Evolutionary conservation across 345 rosid species (phyloP).

Genomic region (Melaleuca quinquenervia): DNA sequence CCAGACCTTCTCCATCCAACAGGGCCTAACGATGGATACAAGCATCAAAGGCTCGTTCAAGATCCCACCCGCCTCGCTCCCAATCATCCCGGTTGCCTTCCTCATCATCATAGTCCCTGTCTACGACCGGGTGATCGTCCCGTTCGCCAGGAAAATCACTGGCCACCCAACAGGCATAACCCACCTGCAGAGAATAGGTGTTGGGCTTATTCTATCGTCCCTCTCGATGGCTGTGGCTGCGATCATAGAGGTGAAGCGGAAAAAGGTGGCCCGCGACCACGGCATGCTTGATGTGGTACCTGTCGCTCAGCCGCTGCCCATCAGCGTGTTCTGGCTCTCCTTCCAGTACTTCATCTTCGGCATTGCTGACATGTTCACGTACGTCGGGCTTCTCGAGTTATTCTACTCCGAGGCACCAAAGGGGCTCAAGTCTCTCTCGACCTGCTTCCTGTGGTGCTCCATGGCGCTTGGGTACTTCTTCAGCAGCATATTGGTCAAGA

Average conservation of each 20-base stretch:
- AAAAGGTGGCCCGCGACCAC: constrained; percentile 14
- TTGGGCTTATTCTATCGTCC: constrained; percentile 51
- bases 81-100: constrained; percentile 8
- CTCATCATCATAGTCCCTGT: constrained; percentile 39
- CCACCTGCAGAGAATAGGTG: constrained; percentile 44
- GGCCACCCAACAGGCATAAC: constrained; percentile 28
- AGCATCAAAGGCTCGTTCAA: constrained; percentile 25
- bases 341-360: constrained; percentile 66
- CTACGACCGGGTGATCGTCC: constrained; percentile 48
- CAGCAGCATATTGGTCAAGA: constrained; percentile 43
- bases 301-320: neutral
- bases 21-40: constrained; percentile 67
- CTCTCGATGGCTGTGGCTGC: constrained; percentile 55
- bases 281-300: neutral
- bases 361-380: constrained; percentile 53
- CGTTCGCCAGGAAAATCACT: constrained; percentile 3
- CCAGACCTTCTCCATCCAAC: constrained; percentile 66
- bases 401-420: constrained; percentile 60
- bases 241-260: constrained; percentile 26
- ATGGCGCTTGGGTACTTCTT: constrained; percentile 55
- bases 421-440: constrained; percentile 69
- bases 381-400: constrained; percentile 68
- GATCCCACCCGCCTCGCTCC: constrained; percentile 46
- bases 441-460: constrained; percentile 54
- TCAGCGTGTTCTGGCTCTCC: constrained; percentile 39